These are phyloP conservation scores for Phialophora expanda DNA, from an alignment of 2,329 filamentous ascomycete species.

Conservation along the genomic window DNA sequence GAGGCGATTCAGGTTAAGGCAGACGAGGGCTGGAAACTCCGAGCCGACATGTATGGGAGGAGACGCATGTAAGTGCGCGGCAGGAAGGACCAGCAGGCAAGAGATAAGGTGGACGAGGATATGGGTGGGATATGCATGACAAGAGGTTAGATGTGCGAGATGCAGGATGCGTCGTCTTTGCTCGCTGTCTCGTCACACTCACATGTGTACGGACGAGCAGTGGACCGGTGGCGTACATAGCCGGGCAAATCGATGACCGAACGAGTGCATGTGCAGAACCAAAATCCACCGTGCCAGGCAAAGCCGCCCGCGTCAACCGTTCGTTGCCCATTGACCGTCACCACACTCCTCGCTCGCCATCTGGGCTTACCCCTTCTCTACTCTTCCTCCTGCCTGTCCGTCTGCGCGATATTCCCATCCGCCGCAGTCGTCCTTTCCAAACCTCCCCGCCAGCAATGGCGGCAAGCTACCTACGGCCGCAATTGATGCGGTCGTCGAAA, in stretches of 20 bases:
- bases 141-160: constrained; percentile 5
- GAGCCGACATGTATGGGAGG: constrained; percentile 32
- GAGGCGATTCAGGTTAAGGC: constrained; percentile 32
- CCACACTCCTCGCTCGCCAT: constrained; percentile 11
- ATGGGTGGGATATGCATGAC: constrained; percentile 5
- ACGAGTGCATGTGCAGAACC: constrained; percentile 1
- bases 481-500: constrained; percentile 51
- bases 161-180: no score
- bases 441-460: constrained; percentile 32
- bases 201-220: background rate
- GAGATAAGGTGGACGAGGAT: background rate
- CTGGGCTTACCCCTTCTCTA: constrained; percentile 13
- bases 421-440: constrained; percentile 14
- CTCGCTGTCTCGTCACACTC: background rate
- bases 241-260: constrained; percentile 17
- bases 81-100: constrained; percentile 3
- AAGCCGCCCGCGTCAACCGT: constrained; percentile 34
- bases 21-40: constrained; percentile 35
- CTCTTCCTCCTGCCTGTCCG: constrained; percentile 3
- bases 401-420: background rate
- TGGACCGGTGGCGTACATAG: constrained; percentile 1
- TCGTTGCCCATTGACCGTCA: constrained; percentile 14
- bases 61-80: constrained; percentile 25
- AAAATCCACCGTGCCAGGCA: constrained; percentile 22
- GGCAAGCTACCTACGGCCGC: constrained; percentile 38